phyloP scores from a whole-genome alignment of 768 basidiomycete genomes.

The Suillus subaureus region DNA sequence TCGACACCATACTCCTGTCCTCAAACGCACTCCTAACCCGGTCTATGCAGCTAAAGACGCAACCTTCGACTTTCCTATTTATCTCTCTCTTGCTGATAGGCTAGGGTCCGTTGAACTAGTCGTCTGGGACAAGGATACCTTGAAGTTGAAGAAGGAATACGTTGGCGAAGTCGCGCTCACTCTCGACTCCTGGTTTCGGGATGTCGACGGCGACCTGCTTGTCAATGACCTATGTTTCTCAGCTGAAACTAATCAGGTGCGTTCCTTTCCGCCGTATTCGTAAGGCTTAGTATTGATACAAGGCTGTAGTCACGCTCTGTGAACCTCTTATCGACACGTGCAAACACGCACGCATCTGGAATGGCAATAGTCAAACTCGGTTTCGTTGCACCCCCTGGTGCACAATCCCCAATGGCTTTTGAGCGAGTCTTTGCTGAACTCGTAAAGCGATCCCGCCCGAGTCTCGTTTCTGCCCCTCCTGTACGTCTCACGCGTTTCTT shows the following conservation, averaged over 20 bases:
- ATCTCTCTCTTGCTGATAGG: slow-evolving; percentile 67
- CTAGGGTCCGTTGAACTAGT: slow-evolving; percentile 82
- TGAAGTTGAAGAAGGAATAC: slow-evolving; percentile 73
- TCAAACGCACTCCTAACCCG: slow-evolving; percentile 74
- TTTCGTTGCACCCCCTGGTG: slow-evolving; percentile 49
- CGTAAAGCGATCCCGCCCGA: slow-evolving; percentile 61
- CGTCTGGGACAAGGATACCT: slow-evolving; percentile 78
- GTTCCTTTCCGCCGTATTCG: slow-evolving; percentile 28
- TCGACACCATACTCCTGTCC: slow-evolving; percentile 71
- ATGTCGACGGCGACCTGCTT: slow-evolving; percentile 26
- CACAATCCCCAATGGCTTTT: slow-evolving; percentile 47
- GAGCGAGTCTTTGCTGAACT: slow-evolving; percentile 64
- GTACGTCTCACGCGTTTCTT: slow-evolving; percentile 37
- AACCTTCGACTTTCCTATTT: slow-evolving; percentile 88
- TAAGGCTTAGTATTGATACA: slow-evolving; percentile 8
- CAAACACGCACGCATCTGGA: slow-evolving; percentile 48
- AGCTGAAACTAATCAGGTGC: slow-evolving; percentile 66
- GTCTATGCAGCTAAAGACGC: slow-evolving; percentile 65
- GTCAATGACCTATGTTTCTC: slow-evolving; percentile 52
- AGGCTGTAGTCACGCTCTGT: slow-evolving; percentile 45
- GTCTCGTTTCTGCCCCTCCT: slow-evolving; percentile 75
- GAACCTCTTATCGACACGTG: slow-evolving; percentile 51
- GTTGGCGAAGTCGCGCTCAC: slow-evolving; percentile 83
- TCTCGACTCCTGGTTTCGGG: slow-evolving; percentile 78
- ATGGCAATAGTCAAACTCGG: slow-evolving; percentile 63